Conservation (phyloP, 1,284 basidiomycete genomes). For the Bjerkandera adusta region DNA sequence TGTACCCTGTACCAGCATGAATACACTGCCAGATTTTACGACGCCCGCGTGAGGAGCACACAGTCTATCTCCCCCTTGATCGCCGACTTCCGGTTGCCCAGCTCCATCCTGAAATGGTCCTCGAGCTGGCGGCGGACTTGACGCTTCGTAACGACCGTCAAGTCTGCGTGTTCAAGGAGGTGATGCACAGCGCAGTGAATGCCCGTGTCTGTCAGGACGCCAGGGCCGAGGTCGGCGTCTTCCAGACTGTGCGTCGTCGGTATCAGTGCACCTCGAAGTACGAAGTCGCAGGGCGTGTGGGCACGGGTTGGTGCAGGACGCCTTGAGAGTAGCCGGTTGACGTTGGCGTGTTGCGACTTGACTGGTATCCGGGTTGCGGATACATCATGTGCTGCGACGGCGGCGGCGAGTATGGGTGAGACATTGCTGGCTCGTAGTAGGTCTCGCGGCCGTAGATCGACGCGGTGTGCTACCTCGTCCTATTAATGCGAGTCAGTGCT, state of each 20-base stretch:
- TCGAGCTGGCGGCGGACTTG: constrained; percentile 82
- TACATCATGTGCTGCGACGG: constrained; percentile 51
- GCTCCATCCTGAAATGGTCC: constrained; percentile 71
- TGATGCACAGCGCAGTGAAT: constrained; percentile 71
- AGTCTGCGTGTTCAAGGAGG: constrained; percentile 73
- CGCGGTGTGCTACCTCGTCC: constrained; percentile 81
- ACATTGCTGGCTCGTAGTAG: constrained; percentile 60
- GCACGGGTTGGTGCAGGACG: constrained; percentile 45
- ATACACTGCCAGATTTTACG: no score
- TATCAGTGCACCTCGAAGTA: constrained; percentile 71
- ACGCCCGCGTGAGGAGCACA: constrained; percentile 39
- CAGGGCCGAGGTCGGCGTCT: constrained; percentile 39
- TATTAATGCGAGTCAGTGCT: constrained; percentile 30
- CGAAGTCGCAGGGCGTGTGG: constrained; percentile 68
- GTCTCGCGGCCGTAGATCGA: constrained; percentile 83
- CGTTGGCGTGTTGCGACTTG: constrained; percentile 71
- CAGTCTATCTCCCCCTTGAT: constrained; percentile 75
- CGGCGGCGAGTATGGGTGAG: constrained; percentile 62
- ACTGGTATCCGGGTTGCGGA: constrained; percentile 63
- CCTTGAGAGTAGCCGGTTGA: constrained; percentile 19
- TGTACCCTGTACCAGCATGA: no score
- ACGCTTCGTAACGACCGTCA: constrained; percentile 88
- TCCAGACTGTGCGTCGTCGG: constrained; percentile 50
- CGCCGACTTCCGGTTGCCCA: constrained; percentile 59
- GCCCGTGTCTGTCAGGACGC: constrained; percentile 61